These are phyloP conservation scores for Bipolaris bicolor DNA, from an alignment of 2,329 filamentous ascomycete genomes.

Conservation along the genomic window DNA sequence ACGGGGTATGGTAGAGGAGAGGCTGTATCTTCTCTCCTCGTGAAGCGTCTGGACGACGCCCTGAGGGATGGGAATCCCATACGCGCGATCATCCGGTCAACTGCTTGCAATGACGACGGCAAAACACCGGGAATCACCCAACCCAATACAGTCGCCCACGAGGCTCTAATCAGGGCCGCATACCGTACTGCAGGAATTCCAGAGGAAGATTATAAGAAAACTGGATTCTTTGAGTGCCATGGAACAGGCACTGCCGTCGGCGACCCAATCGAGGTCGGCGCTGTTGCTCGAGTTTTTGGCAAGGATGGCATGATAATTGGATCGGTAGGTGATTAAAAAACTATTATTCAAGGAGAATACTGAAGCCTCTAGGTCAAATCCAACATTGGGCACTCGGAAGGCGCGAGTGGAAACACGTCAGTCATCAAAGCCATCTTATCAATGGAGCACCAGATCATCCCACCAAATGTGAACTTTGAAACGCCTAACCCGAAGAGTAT, in stretches of 20 bases:
- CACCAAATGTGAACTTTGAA: constrained; percentile 26
- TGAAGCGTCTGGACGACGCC: constrained; percentile 40
- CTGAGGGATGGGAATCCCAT: constrained; percentile 41
- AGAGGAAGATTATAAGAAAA: constrained; percentile 24
- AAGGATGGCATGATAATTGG: not conserved
- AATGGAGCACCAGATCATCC: constrained; percentile 45
- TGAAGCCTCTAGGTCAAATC: not conserved
- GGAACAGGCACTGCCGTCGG: constrained; percentile 42
- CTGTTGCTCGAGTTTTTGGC: constrained; percentile 21
- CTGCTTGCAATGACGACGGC: constrained; percentile 24
- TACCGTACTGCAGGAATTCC: not conserved
- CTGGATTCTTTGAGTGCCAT: not conserved
- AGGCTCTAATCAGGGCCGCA: constrained; percentile 28
- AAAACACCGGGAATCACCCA: constrained; percentile 44
- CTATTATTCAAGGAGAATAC: not conserved
- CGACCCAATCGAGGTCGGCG: constrained; percentile 30
- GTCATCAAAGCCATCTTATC: not conserved
- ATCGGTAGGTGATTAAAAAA: not conserved
- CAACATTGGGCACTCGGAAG: not conserved
- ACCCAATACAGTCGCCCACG: constrained; percentile 53
- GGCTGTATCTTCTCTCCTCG: constrained; percentile 30
- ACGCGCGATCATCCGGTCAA: constrained; percentile 37
- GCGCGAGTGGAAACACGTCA: not conserved
- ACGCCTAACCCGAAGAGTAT: constrained; percentile 8
- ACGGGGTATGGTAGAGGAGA: constrained; percentile 39